Evolutionary conservation across 345 rosid species (phyloP).

Genomic region (Euphorbia peplus): DNA sequence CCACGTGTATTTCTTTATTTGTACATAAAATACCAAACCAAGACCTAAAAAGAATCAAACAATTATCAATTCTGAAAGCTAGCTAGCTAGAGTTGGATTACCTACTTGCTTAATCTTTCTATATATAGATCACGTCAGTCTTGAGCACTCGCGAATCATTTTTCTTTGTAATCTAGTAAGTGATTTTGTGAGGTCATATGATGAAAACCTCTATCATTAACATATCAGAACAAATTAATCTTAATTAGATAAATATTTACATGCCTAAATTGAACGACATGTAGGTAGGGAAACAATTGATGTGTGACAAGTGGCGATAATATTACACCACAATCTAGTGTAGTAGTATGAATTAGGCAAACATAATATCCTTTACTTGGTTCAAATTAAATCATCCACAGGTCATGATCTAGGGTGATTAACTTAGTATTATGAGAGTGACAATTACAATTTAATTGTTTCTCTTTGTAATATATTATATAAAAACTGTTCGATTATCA

Average conservation of each 20-base stretch:
- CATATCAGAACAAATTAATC: not conserved
- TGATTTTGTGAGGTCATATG: not conserved
- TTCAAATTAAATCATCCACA: not conserved
- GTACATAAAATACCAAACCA: constrained; percentile 27
- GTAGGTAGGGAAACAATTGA: not conserved
- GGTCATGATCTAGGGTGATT: constrained; percentile 10
- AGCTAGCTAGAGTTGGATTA: constrained; percentile 23
- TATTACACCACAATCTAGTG: not conserved
- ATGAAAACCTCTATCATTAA: not conserved
- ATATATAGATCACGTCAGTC: constrained; percentile 13
- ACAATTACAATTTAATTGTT: too few relatives aligned
- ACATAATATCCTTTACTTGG: not conserved
- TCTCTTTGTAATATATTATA: too few relatives aligned
- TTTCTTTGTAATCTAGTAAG: not conserved
- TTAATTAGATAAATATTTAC: not conserved
- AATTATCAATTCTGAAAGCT: constrained; percentile 12
- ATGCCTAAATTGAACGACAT: not conserved
- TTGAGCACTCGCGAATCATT: not conserved
- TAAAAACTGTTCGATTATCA: too few relatives aligned
- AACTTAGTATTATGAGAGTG: not conserved
- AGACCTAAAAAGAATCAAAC: constrained; percentile 28
- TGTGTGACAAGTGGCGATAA: not conserved
- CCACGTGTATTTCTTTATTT: constrained; percentile 37
- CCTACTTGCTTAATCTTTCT: constrained; percentile 18
- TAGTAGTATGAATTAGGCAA: not conserved